Percentiles rank a stretch among this genome's conserved stretches.
phyloP scores from a whole-genome alignment of 352 stramenopile species.

The Globisporangium abappressorium region DNA sequence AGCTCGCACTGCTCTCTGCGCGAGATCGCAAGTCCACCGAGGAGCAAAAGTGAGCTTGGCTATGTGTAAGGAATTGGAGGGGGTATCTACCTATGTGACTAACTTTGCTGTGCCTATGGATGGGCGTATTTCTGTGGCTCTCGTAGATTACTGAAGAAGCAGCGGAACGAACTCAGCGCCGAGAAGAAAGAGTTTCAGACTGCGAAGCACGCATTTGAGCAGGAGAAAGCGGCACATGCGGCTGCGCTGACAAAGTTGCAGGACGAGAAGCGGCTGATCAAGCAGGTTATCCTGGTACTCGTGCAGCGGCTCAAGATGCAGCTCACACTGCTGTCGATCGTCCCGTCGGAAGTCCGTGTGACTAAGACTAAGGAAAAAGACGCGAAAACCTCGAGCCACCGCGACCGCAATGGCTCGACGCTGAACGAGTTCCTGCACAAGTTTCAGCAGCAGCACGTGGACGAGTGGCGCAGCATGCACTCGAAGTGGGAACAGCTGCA shows the following conservation, averaged over 20 bases:
- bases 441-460: constrained; percentile 29
- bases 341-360: constrained; percentile 17
- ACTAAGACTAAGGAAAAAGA: not conserved
- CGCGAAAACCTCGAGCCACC: not conserved
- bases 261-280: constrained; percentile 43
- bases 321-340: constrained; percentile 42
- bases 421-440: constrained; percentile 25
- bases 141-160: constrained; percentile 40
- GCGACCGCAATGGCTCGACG: constrained; percentile 4
- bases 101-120: not conserved
- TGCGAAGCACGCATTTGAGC: constrained; percentile 21
- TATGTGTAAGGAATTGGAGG: not conserved
- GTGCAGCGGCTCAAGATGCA: constrained; percentile 38
- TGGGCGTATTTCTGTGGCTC: not conserved
- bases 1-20: constrained; percentile 25
- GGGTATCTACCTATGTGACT: not conserved
- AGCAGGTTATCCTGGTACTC: constrained; percentile 44
- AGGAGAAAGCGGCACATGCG: constrained; percentile 10
- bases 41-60: constrained; percentile 43
- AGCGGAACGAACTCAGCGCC: constrained; percentile 27
- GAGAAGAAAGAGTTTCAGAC: constrained; percentile 35
- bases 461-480: constrained; percentile 42
- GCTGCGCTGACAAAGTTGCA: constrained; percentile 18
- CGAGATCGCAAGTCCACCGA: constrained; percentile 36
- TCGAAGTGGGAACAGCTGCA: constrained; percentile 44